A percentile compares a stretch with the other conserved stretches of the same genome.
phyloP scores from a whole-genome alignment of 1,139 yeast genomes.

The Ogataea hybrid region DNA sequence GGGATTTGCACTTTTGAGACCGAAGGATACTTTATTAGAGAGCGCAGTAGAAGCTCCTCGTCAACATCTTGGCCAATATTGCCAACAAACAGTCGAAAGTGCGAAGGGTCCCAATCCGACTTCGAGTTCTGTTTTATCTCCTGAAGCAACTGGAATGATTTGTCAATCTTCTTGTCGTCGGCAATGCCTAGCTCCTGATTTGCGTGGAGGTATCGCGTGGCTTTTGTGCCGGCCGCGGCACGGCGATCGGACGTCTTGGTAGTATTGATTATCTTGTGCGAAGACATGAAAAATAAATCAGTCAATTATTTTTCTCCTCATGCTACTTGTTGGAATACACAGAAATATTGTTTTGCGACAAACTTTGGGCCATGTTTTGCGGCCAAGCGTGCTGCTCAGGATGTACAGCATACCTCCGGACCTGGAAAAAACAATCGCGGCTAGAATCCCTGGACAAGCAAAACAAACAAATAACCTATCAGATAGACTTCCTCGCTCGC shows the following conservation, averaged over 20 bases:
- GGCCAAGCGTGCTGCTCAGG: neutral
- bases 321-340: conserved; percentile 3
- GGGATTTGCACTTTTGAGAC: conserved; percentile 57
- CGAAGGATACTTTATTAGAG: conserved; percentile 50
- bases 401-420: neutral
- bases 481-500: conserved; percentile 53
- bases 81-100: conserved; percentile 72
- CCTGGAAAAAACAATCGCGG: conserved; percentile 21
- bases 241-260: conserved; percentile 52
- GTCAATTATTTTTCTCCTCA: conserved; percentile 1
- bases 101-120: conserved; percentile 42
- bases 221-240: conserved; percentile 47
- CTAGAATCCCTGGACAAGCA: conserved; percentile 59
- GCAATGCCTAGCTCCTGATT: conserved; percentile 14
- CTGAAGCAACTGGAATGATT: conserved; percentile 17
- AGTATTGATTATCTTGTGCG: conserved; percentile 24
- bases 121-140: conserved; percentile 38
- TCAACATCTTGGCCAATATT: conserved; percentile 68
- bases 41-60: conserved; percentile 49
- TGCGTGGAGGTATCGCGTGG: conserved; percentile 42
- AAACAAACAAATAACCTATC: conserved; percentile 45
- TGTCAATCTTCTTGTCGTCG: conserved; percentile 12
- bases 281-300: neutral
- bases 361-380: neutral
- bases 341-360: neutral